Percentiles rank a stretch among this genome's conserved stretches.
Evolutionary conservation across 176 grass and related monocot species (phyloP).

Genomic region (Bonia amplexicaulis): DNA sequence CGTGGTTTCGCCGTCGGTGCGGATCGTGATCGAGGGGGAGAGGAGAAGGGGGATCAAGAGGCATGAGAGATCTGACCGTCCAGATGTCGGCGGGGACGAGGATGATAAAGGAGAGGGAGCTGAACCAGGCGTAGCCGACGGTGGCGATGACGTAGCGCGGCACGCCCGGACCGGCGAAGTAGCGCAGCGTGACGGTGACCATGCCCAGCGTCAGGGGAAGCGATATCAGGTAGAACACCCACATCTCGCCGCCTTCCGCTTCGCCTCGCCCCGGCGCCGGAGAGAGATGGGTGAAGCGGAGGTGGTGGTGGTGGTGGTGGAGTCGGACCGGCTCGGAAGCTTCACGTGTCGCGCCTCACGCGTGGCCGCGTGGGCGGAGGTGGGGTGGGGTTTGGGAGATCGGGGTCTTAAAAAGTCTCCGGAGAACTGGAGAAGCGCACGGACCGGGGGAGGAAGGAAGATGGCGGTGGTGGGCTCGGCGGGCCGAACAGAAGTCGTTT

Average conservation of each 20-base stretch:
- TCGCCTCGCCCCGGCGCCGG: conserved; percentile 2
- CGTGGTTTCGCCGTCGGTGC: neutral
- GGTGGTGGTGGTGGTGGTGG: neutral
- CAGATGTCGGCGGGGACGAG: conserved; percentile 98
- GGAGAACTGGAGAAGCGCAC: conserved; percentile 20
- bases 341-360: conserved; percentile 3
- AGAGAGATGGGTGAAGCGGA: neutral
- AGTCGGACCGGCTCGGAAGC: conserved; percentile 28
- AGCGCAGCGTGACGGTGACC: conserved; percentile 88
- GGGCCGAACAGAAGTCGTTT: conserved; percentile 21
- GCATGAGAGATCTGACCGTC: conserved; percentile 64
- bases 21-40: neutral
- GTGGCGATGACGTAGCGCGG: conserved; percentile 79
- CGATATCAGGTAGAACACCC: conserved; percentile 98
- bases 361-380: neutral
- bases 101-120: conserved; percentile 98
- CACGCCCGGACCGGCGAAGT: conserved; percentile 92
- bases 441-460: neutral
- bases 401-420: conserved; percentile 22
- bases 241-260: conserved; percentile 51
- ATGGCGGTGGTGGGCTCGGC: conserved; percentile 29
- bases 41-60: neutral
- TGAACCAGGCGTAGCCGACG: conserved; percentile 99
- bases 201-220: conserved; percentile 97
- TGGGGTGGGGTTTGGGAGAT: conserved; percentile 32